Evolutionary conservation across 2,329 filamentous ascomycete species (phyloP), one percentile per base, ranked within the genome.

Genomic region (Myriosclerotinia duriaeana): DNA sequence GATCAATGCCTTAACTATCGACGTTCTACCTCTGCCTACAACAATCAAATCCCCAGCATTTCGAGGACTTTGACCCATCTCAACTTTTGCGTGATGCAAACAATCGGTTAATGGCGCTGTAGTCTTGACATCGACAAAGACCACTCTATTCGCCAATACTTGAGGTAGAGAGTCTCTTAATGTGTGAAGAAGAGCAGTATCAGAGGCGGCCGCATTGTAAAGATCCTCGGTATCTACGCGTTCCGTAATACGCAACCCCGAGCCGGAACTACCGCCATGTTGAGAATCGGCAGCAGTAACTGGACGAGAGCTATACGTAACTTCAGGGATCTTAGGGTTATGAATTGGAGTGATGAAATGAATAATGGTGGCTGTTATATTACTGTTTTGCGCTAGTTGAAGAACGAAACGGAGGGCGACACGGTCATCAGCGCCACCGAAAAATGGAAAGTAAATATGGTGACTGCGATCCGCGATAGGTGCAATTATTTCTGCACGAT

Each of bases 381-480:
- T 86, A 5, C 86, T 84, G 73, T 93, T 95, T 76, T 89, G 87
- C 0, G 89, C 91, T 0, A 99, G 83, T 74, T 97, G 94, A 3
- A 98, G 82, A 3, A 94, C 89, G 34, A 98, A 85, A 1, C 88
- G 83, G 0, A 98, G 82, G 0, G 93, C 93, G 5, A 89, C 86
- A 9, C 87, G 85, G 74, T 97, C 94, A 74, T 99, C 95, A 1
- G 82, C 80, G 11, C 91, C 91, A 22, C 94, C 93, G 67, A 97
- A 88, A 78, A 92, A 98, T 0, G 93, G 90, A 64, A 96, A 82
- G 76, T 96, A 93, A 71, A 98, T 84, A 75, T 94, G 92, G 75
- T 96, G 92, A 46, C 86, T 87, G 68, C 87, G 88, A 73, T 91
- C 86, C 7, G 82, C 80, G 6, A 88, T 82, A 0, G 89, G 86